Percentiles rank a stretch among this genome's conserved stretches.
Evolutionary conservation across 306 rosid genomes (phyloP).

Genomic region (Cucurbita argyrosperma): DNA sequence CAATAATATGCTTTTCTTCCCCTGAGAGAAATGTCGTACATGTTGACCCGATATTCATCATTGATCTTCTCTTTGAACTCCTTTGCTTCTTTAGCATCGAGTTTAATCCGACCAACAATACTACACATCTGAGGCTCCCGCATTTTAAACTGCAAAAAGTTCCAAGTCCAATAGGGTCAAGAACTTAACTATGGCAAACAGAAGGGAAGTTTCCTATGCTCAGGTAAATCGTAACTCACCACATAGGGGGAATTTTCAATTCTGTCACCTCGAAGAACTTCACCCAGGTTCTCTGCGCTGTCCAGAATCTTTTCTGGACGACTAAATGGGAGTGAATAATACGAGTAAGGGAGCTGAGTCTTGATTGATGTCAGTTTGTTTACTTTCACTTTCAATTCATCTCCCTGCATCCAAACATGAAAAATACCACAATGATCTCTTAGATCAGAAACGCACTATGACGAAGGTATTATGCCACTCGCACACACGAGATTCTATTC

Average conservation of each 20-base stretch:
- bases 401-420: conserved; percentile 50
- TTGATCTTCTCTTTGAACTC: conserved; percentile 81
- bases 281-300: conserved; percentile 93
- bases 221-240: conserved; percentile 35
- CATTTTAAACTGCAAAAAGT: conserved; percentile 74
- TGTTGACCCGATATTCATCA: conserved; percentile 96
- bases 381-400: conserved; percentile 76
- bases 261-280: conserved; percentile 98
- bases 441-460: background rate
- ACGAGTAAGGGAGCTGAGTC: conserved; percentile 95
- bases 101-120: conserved; percentile 35
- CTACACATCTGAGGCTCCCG: conserved; percentile 83
- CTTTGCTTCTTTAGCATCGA: conserved; percentile 71
- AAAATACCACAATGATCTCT: conserved; percentile 2
- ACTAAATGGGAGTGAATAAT: conserved; percentile 66
- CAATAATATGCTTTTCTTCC: background rate
- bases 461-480: no score
- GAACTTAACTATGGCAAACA: background rate
- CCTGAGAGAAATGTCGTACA: conserved; percentile 22
- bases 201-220: background rate
- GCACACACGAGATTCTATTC: no score
- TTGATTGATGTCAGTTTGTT: conserved; percentile 86
- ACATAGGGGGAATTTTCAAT: conserved; percentile 80
- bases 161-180: conserved; percentile 8
- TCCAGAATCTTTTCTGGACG: conserved; percentile 55